Evolutionary conservation across 106 monocot genomes (phyloP), one percentile per base, ranked within the genome.

Genomic region (Agapanthus africanus): DNA sequence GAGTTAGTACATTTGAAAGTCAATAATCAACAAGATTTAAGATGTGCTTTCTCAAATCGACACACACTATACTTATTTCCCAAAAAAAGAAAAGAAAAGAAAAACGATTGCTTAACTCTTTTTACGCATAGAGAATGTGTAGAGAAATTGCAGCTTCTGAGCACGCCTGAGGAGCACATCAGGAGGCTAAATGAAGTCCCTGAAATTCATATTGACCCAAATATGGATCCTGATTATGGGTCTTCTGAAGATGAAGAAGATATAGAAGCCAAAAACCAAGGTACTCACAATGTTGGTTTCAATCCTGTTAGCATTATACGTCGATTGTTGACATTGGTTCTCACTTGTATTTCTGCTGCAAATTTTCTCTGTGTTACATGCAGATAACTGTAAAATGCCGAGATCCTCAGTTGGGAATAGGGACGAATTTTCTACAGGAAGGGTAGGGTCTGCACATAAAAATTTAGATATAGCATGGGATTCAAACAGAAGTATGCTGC

Each of bases 41-140:
- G 2, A 11, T 57, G 56, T 13, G 27, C 36, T 62, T 62, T n/a
- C 19, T 36, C 2, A 1, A 28, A 62, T 36, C 4, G 61, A 36
- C 19, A 38, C 5, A 26, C 47, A 37, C n/a, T 26, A 30, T 0
- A 34, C 39, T 9, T 16, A 50, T 50, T n/a, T 54, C 16, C 1
- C n/a, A n/a, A n/a, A n/a, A n/a, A n/a, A n/a, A n/a, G n/a, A n/a
- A n/a, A n/a, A n/a, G n/a, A n/a, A n/a, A n/a, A n/a, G n/a, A n/a
- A n/a, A n/a, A 54, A 0, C 27, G 19, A 18, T 68, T 41, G 32
- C 85, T 85, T 81, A 71, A 81, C 74, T 70, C 22, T 49, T 54
- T 73, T 75, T 50, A 90, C 85, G 82, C 85, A 80, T 66, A 77
- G 90, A 78, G 85, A 85, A 70, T 85, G 90, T 78, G 83, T 90